Evolutionary conservation across 169 alveolate genomes (phyloP).

Genomic region (Cryptosporidium parvum): DNA sequence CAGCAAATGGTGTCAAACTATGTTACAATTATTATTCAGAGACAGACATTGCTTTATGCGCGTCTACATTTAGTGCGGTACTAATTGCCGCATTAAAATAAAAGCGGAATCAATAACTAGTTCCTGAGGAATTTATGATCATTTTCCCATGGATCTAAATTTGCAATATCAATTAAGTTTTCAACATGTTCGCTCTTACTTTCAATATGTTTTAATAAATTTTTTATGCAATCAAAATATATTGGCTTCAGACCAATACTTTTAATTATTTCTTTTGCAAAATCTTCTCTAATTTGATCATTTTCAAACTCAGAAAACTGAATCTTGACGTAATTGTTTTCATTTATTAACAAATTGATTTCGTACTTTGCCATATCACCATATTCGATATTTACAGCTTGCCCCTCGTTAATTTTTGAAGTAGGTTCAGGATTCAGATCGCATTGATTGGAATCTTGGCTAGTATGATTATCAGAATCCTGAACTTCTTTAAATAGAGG

Average conservation of each 20-base stretch:
- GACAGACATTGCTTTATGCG: constrained; percentile 60
- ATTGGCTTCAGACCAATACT: constrained; percentile 41
- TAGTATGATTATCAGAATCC: not conserved
- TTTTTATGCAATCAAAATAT: constrained; percentile 25
- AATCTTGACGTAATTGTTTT: not conserved
- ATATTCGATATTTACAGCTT: not conserved
- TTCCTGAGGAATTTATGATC: not conserved
- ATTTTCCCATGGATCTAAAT: constrained; percentile 59
- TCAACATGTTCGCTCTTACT: not conserved
- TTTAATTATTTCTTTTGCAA: constrained; percentile 28
- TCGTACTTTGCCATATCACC: not conserved
- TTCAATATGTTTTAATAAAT: constrained; percentile 25
- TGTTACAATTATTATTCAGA: constrained; percentile 8
- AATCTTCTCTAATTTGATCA: constrained; percentile 24
- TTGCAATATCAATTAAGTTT: constrained; percentile 30
- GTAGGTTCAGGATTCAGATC: not conserved
- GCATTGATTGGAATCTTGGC: not conserved
- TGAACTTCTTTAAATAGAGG: not conserved
- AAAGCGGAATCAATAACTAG: not conserved
- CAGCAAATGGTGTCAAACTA: constrained; percentile 5
- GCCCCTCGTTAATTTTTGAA: not conserved
- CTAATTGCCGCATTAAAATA: not conserved
- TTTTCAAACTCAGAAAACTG: constrained; percentile 13
- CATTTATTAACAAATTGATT: constrained; percentile 18
- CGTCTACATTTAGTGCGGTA: constrained; percentile 66